Evolutionary conservation across 768 basidiomycete species (phyloP).

Genomic region (Suillus discolor): DNA sequence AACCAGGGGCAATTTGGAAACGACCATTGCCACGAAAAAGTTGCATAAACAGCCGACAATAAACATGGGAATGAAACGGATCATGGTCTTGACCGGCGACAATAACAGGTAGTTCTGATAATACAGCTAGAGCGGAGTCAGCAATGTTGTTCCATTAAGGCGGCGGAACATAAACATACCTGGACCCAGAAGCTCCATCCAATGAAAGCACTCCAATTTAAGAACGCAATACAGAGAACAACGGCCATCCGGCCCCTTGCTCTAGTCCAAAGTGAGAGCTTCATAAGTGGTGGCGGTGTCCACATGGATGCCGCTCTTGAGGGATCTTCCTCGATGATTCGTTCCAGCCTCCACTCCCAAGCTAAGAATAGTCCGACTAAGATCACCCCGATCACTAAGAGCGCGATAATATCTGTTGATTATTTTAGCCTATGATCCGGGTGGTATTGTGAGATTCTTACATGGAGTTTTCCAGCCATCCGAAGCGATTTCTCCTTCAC

Average conservation of each 20-base stretch:
- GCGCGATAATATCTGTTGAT: slow-evolving; percentile 64
- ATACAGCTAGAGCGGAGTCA: slow-evolving; percentile 49
- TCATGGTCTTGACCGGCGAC: slow-evolving; percentile 59
- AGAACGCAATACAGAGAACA: slow-evolving; percentile 63
- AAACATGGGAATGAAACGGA: slow-evolving; percentile 73
- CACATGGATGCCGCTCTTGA: slow-evolving; percentile 27
- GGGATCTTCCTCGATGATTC: slow-evolving; percentile 14
- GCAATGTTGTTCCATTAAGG: slow-evolving; percentile 14
- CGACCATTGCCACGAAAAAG: slow-evolving; percentile 60
- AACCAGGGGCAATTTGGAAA: slow-evolving; percentile 56
- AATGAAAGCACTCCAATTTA: slow-evolving; percentile 62
- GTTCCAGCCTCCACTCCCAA: slow-evolving; percentile 70
- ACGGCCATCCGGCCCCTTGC: slow-evolving; percentile 62
- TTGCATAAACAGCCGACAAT: slow-evolving; percentile 67
- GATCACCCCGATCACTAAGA: slow-evolving; percentile 62
- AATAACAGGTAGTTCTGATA: slow-evolving; percentile 67
- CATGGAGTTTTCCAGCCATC: slow-evolving; percentile 63
- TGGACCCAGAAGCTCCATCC: slow-evolving; percentile 56
- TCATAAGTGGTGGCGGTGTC: slow-evolving; percentile 66
- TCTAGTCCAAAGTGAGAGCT: slow-evolving; percentile 61
- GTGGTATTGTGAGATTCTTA: slow-evolving; percentile 29
- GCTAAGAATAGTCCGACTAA: slow-evolving; percentile 56
- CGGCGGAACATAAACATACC: slow-evolving; percentile 30
- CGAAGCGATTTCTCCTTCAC: slow-evolving; percentile 62
- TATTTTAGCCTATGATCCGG: slow-evolving; percentile 23